These are phyloP conservation scores for Pseudogymnoascus verrucosus DNA, from an alignment of 2,329 filamentous ascomycete species.

Conservation along the genomic window DNA sequence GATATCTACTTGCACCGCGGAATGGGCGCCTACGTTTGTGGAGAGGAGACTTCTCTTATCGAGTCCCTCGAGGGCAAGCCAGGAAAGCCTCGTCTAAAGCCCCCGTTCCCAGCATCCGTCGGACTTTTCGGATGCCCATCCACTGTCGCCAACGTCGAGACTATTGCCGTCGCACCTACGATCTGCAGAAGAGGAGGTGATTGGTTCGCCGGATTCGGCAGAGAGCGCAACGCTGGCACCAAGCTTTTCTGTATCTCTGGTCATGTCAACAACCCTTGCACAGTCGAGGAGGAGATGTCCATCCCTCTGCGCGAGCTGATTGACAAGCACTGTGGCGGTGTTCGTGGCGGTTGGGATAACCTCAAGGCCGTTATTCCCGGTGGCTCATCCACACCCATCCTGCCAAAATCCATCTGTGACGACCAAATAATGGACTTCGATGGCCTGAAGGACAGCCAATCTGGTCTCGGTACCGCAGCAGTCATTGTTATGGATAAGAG, in stretches of 20 bases:
- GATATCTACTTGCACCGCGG: slow-evolving; percentile 95
- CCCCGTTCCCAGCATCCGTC: slow-evolving; percentile 93
- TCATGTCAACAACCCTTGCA: slow-evolving; percentile 96
- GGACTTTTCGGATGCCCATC: slow-evolving; percentile 97
- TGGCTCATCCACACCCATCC: slow-evolving; percentile 90
- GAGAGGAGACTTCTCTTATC: slow-evolving; percentile 96
- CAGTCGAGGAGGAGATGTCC: slow-evolving; percentile 98
- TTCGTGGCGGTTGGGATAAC: slow-evolving; percentile 96
- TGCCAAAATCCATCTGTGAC: slow-evolving; percentile 84
- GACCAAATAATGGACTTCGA: slow-evolving; percentile 99
- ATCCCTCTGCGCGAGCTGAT: slow-evolving; percentile 94
- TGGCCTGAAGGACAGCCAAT: slow-evolving; percentile 93
- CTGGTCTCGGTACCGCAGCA: slow-evolving; percentile 91
- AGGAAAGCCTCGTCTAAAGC: slow-evolving; percentile 97
- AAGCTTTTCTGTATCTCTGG: slow-evolving; percentile 99
- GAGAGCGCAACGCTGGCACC: slow-evolving; percentile 92
- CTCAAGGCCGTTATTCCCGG: slow-evolving; percentile 90
- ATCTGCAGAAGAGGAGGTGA: slow-evolving; percentile 85
- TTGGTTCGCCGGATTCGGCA: slow-evolving; percentile 93
- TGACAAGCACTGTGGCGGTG: slow-evolving; percentile 96
- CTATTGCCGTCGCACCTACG: slow-evolving; percentile 86
- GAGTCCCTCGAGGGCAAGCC: slow-evolving; percentile 98
- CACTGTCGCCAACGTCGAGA: slow-evolving; percentile 97
- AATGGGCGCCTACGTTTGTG: slow-evolving; percentile 95
- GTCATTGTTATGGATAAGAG: slow-evolving; percentile 99